Conservation (phyloP, 2,329 filamentous ascomycete species). For the Trichoderma polysporum region DNA sequence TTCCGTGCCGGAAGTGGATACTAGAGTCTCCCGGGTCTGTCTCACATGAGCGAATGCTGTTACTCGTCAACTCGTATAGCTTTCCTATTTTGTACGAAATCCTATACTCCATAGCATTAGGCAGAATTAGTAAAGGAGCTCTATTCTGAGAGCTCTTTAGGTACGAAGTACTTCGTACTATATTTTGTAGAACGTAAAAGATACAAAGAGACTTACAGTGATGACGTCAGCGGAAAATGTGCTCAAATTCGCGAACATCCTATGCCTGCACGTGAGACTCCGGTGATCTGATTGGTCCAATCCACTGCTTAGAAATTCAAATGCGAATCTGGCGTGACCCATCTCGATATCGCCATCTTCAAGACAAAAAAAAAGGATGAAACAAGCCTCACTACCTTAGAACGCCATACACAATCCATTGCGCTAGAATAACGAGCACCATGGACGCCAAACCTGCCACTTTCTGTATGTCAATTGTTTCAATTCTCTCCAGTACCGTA, state of each 20-base stretch:
- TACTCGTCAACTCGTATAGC: not conserved
- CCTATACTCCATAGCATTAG: not conserved
- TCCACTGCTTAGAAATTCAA: constrained; percentile 33
- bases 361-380: constrained; percentile 19
- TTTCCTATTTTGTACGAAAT: not conserved
- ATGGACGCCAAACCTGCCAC: constrained; percentile 36
- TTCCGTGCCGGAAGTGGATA: not conserved
- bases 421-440: constrained; percentile 23
- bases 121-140: not conserved
- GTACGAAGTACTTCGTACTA: too few relatives aligned
- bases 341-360: constrained; percentile 25
- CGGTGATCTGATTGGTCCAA: constrained; percentile 30
- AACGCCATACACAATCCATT: constrained; percentile 15
- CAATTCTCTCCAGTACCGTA: not conserved
- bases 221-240: constrained; percentile 31
- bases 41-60: not conserved
- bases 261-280: constrained; percentile 32
- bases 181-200: not conserved
- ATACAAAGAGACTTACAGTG: not conserved
- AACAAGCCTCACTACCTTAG: constrained; percentile 10
- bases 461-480: constrained; percentile 27
- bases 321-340: constrained; percentile 19
- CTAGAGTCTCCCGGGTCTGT: not conserved
- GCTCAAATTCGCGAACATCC: constrained; percentile 24
- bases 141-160: not conserved